A percentile compares a stretch with the other conserved stretches of the same genome.
Evolutionary conservation across 257 asterid genomes (phyloP).

Genomic region (Coffea canephora): DNA sequence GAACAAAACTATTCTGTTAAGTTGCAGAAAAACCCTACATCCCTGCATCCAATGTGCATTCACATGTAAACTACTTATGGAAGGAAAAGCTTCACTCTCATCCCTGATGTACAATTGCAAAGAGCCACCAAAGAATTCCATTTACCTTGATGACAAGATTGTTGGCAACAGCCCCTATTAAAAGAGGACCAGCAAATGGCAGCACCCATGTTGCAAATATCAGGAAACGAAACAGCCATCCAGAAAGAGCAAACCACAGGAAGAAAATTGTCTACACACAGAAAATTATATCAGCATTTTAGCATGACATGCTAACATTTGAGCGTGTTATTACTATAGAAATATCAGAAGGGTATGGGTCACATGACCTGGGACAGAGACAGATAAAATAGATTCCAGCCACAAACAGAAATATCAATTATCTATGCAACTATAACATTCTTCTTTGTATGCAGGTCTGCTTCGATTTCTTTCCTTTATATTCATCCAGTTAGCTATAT

Average conservation of each 20-base stretch:
- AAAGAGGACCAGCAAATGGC: slow-evolving; percentile 97
- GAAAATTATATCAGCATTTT: slow-evolving; percentile 15
- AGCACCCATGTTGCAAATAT: slow-evolving; percentile 81
- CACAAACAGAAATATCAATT: neutral
- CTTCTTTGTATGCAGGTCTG: neutral
- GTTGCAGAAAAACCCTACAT: no score
- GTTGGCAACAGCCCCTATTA: slow-evolving; percentile 79
- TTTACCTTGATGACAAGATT: slow-evolving; percentile 89
- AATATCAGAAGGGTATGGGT: neutral
- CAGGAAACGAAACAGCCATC: slow-evolving; percentile 87
- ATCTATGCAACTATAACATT: neutral
- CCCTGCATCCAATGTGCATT: no score
- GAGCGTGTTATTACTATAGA: neutral
- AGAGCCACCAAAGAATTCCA: slow-evolving; percentile 7
- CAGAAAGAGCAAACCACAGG: slow-evolving; percentile 96
- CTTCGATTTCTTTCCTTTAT: neutral
- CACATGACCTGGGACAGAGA: neutral
- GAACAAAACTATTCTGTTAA: no score
- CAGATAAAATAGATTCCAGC: slow-evolving; percentile 8
- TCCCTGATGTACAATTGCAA: neutral
- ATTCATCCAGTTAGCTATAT: no score
- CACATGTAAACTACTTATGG: no score
- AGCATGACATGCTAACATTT: neutral
- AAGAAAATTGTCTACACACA: slow-evolving; percentile 81
- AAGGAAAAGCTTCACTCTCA: no score